Base-by-base conservation (phyloP, 352 stramenopile species). In the Pythium oligandrum region DNA sequence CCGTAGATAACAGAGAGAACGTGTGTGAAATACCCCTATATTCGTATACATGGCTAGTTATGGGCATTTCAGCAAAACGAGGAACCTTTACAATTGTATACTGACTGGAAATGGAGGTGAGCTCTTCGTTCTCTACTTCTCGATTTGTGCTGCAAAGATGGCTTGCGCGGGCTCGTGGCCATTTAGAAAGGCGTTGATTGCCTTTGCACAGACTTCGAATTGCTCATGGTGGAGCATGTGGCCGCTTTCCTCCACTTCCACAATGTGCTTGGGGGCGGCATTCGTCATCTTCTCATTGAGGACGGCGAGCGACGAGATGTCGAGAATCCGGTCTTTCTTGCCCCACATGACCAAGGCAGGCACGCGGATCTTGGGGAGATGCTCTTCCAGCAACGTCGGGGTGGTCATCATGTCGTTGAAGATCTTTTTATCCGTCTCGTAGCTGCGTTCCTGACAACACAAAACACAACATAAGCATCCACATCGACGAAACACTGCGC, bases 141-240 rank as follows among this genome's bases (percentile, higher is more conserved):
- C 17, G 17, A 26, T 26, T 26, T 26, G 17, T 26, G 17, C 17
- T 26, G 17, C 17, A 26, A 26, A 26, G 17, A 26, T 26, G 17
- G 17, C 17, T 26, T 26, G 17, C 17, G 17, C 17, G 17, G 17
- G 17, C 17, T 26, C 17, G 17, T 64, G 30, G 26, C 44, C 62
- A 0, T 58, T 52, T 4, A 88, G 44, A 36, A 88, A 84, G 48
- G 72, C 59, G 61, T 88, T 88, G 62, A 90, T 85, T 9, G 76
- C 76, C n/a, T 61, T 64, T 4, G 76, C 78, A 44, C 68, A 80
- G 45, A 83, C 73, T 0, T 64, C 64, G 51, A 77, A 35, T 33
- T 78, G 79, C 45, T 90, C 80, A 44, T 88, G 75, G 50, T 90
- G 80, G 45, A 90, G 39, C 46, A 75, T 75, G 61, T 90, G 80